These are phyloP conservation scores for Skeletonema costatum DNA, from an alignment of 108 stramenopile genomes.

Conservation along the genomic window DNA sequence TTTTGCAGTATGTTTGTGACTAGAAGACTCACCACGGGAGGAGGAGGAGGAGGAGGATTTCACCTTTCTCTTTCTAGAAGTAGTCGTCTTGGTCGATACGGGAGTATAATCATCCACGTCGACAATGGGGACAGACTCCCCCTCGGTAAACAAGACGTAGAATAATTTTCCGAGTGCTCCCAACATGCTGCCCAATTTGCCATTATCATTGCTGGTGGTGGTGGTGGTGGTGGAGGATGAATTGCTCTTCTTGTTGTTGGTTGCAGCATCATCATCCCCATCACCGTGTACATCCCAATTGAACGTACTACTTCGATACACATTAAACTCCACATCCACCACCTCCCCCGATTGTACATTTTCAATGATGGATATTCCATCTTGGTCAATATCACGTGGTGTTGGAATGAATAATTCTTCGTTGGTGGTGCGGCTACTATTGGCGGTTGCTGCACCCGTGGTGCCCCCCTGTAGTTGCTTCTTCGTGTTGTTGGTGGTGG, in stretches of 20 bases:
- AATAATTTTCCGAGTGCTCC: conserved; percentile 1
- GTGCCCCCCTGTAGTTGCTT: not conserved
- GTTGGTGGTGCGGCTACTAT: no score
- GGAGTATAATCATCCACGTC: no score
- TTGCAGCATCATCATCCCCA: no score
- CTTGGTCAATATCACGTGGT: not conserved
- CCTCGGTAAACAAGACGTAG: not conserved
- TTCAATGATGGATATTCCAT: not conserved
- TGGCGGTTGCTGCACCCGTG: no score
- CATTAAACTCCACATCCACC: not conserved
- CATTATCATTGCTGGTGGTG: not conserved
- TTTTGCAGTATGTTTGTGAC: not conserved
- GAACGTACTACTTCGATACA: no score
- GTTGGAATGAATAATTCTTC: no score
- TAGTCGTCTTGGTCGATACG: no score
- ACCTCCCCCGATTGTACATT: not conserved
- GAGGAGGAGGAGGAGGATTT: no score
- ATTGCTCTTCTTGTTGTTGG: not conserved
- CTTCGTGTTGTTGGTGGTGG: not conserved
- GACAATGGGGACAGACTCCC: not conserved
- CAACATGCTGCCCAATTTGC: not conserved
- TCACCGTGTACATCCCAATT: no score
- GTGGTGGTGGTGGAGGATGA: not conserved
- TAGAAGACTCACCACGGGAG: no score
- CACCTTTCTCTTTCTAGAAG: not conserved